A percentile compares a stretch with the other conserved stretches of the same genome.
Evolutionary conservation across 805 yeast species (phyloP).

Genomic region (Saccharomycopsis selenospora): DNA sequence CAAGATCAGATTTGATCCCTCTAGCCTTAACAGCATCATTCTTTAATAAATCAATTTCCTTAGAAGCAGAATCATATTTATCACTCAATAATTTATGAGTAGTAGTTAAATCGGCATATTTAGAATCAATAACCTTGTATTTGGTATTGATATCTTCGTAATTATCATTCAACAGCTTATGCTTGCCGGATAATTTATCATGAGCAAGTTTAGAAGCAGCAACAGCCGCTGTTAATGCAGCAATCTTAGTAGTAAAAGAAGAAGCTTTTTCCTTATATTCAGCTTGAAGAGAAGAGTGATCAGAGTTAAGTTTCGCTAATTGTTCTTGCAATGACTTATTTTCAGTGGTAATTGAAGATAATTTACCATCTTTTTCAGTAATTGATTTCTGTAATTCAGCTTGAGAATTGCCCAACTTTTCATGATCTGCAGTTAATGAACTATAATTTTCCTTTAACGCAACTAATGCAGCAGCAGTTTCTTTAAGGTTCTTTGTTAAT

Average conservation of each 20-base stretch:
- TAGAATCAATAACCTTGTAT: neutral
- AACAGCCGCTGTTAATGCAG: slow-evolving; percentile 16
- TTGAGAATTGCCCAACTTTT: neutral
- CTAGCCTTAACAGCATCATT: neutral
- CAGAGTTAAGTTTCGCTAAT: neutral
- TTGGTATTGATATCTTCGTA: slow-evolving; percentile 27
- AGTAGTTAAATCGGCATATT: neutral
- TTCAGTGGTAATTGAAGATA: neutral
- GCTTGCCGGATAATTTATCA: slow-evolving; percentile 26
- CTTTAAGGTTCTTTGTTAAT: neutral
- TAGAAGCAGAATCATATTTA: neutral
- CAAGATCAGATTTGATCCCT: neutral
- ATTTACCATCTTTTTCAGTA: neutral
- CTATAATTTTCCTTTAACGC: neutral
- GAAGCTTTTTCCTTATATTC: slow-evolving; percentile 5
- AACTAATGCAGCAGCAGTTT: neutral
- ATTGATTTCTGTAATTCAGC: neutral
- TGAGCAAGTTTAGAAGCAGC: slow-evolving; percentile 18
- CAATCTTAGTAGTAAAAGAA: slow-evolving; percentile 10
- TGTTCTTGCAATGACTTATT: slow-evolving; percentile 2
- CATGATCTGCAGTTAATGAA: neutral
- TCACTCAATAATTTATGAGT: neutral
- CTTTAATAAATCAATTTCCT: neutral
- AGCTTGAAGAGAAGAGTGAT: neutral
- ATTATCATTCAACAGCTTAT: slow-evolving; percentile 27